These are phyloP conservation scores for Penicillium brasilianum DNA, from an alignment of 2,329 filamentous ascomycete species.

Conservation along the genomic window DNA sequence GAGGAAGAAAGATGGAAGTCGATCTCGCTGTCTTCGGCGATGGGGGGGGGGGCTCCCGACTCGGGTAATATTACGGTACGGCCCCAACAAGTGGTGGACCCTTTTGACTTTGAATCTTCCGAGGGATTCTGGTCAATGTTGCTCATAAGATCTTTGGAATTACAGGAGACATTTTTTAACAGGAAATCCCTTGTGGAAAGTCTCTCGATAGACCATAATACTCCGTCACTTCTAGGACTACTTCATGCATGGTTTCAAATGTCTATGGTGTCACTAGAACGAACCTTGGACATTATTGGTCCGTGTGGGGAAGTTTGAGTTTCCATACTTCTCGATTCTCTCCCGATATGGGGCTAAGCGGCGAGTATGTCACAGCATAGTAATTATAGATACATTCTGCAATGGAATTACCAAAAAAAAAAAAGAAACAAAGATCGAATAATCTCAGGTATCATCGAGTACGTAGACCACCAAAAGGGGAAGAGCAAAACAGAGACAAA, in stretches of 20 bases:
- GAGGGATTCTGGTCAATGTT: background rate
- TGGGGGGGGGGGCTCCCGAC: slow-evolving; percentile 9
- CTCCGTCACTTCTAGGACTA: too few species aligned
- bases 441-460: slow-evolving; percentile 31
- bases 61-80: slow-evolving; percentile 19
- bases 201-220: too few species aligned
- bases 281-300: background rate
- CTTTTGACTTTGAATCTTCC: background rate
- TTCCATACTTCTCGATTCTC: slow-evolving; percentile 1
- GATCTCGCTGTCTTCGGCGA: slow-evolving; percentile 27
- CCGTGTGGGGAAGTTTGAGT: slow-evolving; percentile 1
- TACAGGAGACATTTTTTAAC: too few species aligned
- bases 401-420: background rate
- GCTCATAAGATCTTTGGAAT: background rate
- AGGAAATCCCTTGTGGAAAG: too few species aligned
- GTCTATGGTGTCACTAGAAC: background rate
- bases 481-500: background rate
- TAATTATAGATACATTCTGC: slow-evolving; percentile 2
- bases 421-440: background rate
- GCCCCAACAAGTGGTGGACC: background rate
- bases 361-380: background rate
- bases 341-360: background rate
- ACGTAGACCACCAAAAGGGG: slow-evolving; percentile 5
- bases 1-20: slow-evolving; percentile 16
- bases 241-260: background rate